These are phyloP conservation scores for Suhomyces emberorum DNA, from an alignment of 805 yeast genomes.

Conservation along the genomic window DNA sequence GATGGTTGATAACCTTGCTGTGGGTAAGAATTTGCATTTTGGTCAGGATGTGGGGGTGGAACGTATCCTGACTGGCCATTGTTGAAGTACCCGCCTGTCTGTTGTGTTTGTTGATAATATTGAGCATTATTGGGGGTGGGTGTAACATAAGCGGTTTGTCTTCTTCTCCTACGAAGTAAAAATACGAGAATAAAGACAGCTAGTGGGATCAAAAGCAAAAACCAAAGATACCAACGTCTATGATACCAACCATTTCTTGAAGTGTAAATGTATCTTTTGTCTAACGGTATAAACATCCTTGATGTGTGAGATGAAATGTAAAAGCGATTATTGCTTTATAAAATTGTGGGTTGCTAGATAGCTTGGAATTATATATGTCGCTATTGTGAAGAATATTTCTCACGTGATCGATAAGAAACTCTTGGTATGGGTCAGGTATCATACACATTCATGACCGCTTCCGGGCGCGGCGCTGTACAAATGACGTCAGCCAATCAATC, in stretches of 20 bases:
- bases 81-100: constrained; percentile 10
- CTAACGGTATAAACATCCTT: not conserved
- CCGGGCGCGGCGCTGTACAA: no score
- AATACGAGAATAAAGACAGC: constrained; percentile 7
- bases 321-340: not conserved
- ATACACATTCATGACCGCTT: no score
- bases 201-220: constrained; percentile 11
- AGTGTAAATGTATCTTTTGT: constrained; percentile 12
- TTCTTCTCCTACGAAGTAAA: constrained; percentile 9
- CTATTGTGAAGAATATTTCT: no score
- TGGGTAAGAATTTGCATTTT: constrained; percentile 1
- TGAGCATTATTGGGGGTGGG: constrained; percentile 10
- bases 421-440: no score
- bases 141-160: not conserved
- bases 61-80: constrained; percentile 4
- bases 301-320: not conserved
- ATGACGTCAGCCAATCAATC: no score
- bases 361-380: no score
- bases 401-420: no score
- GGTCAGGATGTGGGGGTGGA: constrained; percentile 7
- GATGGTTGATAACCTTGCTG: constrained; percentile 4
- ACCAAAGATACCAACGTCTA: constrained; percentile 13
- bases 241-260: constrained; percentile 9
- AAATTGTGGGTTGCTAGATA: not conserved
- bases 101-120: constrained; percentile 13